Percentiles rank a stretch among this genome's conserved stretches.
phyloP scores from a whole-genome alignment of 2,329 filamentous ascomycete genomes.

The Xylaria sp. region DNA sequence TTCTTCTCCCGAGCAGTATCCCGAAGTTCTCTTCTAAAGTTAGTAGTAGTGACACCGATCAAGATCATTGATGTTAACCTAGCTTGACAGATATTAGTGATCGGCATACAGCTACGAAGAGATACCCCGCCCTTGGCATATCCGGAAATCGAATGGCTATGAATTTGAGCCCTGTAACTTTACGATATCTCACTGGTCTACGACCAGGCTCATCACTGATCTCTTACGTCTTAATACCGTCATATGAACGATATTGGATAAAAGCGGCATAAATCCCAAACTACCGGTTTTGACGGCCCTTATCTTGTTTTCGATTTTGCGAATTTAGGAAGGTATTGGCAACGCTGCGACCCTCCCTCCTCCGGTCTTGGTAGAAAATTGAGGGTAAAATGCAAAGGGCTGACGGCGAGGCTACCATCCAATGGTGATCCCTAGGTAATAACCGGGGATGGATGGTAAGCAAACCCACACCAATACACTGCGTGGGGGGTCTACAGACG shows the following conservation, averaged over 20 bases:
- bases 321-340: conserved; percentile 5
- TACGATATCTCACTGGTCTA: not conserved
- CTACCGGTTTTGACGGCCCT: not conserved
- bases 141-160: not conserved
- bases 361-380: conserved; percentile 11
- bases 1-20: not conserved
- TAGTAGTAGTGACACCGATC: not conserved
- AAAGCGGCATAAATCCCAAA: not conserved
- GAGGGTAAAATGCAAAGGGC: not conserved
- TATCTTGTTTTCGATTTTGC: not conserved
- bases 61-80: not conserved
- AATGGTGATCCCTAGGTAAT: not conserved
- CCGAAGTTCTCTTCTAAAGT: not conserved
- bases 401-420: conserved; percentile 21
- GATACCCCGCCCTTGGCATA: conserved; percentile 7
- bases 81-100: not conserved
- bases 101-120: not conserved
- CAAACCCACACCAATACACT: conserved; percentile 5
- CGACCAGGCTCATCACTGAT: not conserved
- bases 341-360: not conserved
- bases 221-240: not conserved
- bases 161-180: not conserved
- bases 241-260: not conserved
- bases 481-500: conserved; percentile 7
- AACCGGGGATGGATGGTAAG: not conserved